Conservation (phyloP, 1,284 basidiomycete species). For the Ustanciosporium gigantosporum region DNA sequence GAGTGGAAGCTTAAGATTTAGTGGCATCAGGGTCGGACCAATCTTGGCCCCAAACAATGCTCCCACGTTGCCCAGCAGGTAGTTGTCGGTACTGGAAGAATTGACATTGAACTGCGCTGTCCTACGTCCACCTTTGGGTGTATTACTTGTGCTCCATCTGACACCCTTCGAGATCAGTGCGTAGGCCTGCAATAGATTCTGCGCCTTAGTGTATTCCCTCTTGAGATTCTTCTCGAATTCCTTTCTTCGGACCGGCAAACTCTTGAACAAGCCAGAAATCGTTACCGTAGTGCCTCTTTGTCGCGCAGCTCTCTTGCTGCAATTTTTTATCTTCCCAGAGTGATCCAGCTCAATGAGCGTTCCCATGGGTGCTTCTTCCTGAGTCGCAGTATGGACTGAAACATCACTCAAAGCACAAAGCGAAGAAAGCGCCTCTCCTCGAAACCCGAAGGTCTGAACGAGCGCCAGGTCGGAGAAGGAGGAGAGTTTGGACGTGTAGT, state of each 20-base stretch:
- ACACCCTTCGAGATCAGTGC: constrained; percentile 75
- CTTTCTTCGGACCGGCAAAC: constrained; percentile 86
- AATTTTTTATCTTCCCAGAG: constrained; percentile 42
- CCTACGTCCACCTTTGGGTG: constrained; percentile 73
- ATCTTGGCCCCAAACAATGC: constrained; percentile 84
- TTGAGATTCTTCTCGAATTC: constrained; percentile 88
- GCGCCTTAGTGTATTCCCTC: constrained; percentile 84
- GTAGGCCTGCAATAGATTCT: constrained; percentile 82
- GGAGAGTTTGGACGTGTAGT: constrained; percentile 89
- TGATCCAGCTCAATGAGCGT: constrained; percentile 49
- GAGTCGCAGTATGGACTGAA: constrained; percentile 52
- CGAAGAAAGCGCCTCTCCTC: constrained; percentile 92
- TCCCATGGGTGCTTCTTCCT: constrained; percentile 49
- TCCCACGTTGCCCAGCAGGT: constrained; percentile 70
- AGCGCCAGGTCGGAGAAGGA: constrained; percentile 75
- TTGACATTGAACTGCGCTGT: constrained; percentile 75
- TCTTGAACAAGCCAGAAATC: constrained; percentile 75
- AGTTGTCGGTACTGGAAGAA: constrained; percentile 66
- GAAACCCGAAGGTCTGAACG: constrained; percentile 88
- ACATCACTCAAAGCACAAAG: constrained; percentile 80
- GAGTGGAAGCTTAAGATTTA: constrained; percentile 65
- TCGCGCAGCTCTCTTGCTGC: constrained; percentile 66
- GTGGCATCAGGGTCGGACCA: constrained; percentile 73
- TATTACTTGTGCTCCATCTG: constrained; percentile 76
- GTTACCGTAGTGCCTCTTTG: constrained; percentile 86